Percentiles rank a stretch among this genome's conserved stretches.
phyloP scores from a whole-genome alignment of 345 rosid genomes.

The Corchorus capsularis region DNA sequence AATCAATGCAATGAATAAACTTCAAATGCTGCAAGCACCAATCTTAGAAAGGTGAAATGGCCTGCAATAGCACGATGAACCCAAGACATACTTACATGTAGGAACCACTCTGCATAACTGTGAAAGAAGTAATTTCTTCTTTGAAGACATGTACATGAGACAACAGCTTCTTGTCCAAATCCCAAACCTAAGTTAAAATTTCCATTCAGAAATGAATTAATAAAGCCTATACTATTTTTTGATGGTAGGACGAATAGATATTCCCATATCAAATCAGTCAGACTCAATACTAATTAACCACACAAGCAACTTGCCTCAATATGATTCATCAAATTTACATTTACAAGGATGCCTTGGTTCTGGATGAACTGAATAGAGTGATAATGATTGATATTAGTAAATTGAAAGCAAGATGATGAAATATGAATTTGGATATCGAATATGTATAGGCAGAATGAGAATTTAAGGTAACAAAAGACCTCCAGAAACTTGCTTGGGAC shows the following conservation, averaged over 20 bases:
- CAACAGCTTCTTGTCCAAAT: conserved; percentile 65
- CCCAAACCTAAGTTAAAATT: conserved; percentile 67
- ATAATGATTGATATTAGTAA: conserved; percentile 17
- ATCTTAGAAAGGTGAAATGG: conserved; percentile 1
- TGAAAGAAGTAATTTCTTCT: conserved; percentile 64
- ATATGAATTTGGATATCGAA: background rate
- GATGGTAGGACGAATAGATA: background rate
- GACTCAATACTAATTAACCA: background rate
- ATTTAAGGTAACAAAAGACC: conserved; percentile 43
- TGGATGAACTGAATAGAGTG: conserved; percentile 57
- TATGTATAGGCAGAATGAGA: conserved; percentile 6
- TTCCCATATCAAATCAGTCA: background rate
- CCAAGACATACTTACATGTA: conserved; percentile 60
- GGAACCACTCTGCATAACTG: conserved; percentile 58
- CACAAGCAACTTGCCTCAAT: conserved; percentile 65
- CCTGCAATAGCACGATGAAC: background rate
- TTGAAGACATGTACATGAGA: conserved; percentile 51
- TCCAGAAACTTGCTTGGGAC: conserved; percentile 70
- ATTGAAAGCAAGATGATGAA: background rate
- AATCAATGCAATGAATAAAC: conserved; percentile 6
- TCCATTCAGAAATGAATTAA: conserved; percentile 19
- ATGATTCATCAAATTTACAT: conserved; percentile 65
- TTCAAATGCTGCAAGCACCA: background rate
- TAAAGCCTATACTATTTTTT: background rate
- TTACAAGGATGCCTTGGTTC: conserved; percentile 73